Base-by-base conservation (phyloP, 441 rosid species). In the Erodium moschatum region DNA sequence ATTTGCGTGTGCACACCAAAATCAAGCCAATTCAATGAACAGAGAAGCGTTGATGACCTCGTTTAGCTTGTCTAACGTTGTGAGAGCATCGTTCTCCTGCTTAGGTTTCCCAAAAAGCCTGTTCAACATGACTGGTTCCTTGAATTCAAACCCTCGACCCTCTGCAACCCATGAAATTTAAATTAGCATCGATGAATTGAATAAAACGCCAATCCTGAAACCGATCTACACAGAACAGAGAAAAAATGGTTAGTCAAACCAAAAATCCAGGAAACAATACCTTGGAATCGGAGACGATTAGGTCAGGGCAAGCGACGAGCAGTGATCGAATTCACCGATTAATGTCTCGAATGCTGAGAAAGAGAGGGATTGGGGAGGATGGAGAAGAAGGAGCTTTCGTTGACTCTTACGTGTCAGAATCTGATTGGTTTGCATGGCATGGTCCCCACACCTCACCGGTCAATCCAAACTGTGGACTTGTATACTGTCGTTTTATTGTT, bases 31-130 rank as follows among this genome's bases (percentile, higher is more conserved):
- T 15, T 0, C 16, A 65, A 6, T 42, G 60, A 52, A 52, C 8
- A 35, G 38, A 4, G 52, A 4, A 72, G 31, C 11, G 21, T 12
- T 24, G 3, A 50, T 6, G 1, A 91, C 97, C 92, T 91, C 97
- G 75, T 87, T 89, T 38, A 91, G 81, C 77, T 87, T 89, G 80
- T 91, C 96, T 69, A 91, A 78, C 54, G 96, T 84, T 52, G 87
- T 78, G 40, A 89, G 78, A 67, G 97, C 87, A 84, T 80, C 86
- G 16, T 87, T 15, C 79, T 91, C 92, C 75, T 84, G 89, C 75
- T 86, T 85, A 61, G 94, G 92, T 83, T 87, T 91, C 24, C 97
- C 94, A 31, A 92, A 92, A 8, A 93, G 79, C 46, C 95, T 85
- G 76, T 70, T 86, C 79, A 93, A 87, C 98, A 93, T 93, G 80